phyloP scores from a whole-genome alignment of 2,329 filamentous ascomycete genomes.

The Hortaea werneckii region DNA sequence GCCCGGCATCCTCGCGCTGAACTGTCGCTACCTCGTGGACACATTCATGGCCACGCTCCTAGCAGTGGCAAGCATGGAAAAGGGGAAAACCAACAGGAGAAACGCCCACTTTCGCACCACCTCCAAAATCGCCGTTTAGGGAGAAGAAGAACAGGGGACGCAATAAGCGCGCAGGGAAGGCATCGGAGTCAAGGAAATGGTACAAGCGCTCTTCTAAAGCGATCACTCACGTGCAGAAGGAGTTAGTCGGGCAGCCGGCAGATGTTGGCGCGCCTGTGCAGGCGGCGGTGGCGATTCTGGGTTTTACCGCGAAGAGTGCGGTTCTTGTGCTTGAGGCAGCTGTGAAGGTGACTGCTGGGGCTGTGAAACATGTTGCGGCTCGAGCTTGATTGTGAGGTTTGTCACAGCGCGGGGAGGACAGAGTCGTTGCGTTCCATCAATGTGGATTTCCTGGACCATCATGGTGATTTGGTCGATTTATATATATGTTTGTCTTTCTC shows the following conservation, averaged over 20 bases:
- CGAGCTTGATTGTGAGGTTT: not conserved
- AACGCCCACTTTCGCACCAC: slow-evolving; percentile 22
- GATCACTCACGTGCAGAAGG: slow-evolving; percentile 10
- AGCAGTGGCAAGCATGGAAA: slow-evolving; percentile 37
- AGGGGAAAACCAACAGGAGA: slow-evolving; percentile 21
- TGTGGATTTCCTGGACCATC: not conserved
- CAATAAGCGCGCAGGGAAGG: slow-evolving; percentile 2
- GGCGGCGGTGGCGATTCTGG: slow-evolving; percentile 30
- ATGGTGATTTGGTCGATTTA: not conserved
- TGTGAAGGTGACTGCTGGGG: slow-evolving; percentile 30
- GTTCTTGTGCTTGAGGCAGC: slow-evolving; percentile 32
- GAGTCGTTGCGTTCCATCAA: not conserved
- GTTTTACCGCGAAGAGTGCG: slow-evolving; percentile 32
- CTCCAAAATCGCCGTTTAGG: slow-evolving; percentile 14
- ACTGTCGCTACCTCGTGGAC: slow-evolving; percentile 37
- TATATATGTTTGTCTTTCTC: not conserved
- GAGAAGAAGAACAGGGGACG: slow-evolving; percentile 2
- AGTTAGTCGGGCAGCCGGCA: slow-evolving; percentile 23
- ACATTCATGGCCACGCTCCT: slow-evolving; percentile 33
- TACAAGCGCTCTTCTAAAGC: slow-evolving; percentile 8
- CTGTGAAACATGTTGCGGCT: slow-evolving; percentile 9
- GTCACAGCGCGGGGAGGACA: no score
- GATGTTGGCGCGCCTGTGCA: slow-evolving; percentile 30
- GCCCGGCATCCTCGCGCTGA: slow-evolving; percentile 32
- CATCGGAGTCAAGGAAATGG: slow-evolving; percentile 12